phyloP scores from a whole-genome alignment of 2,329 filamentous ascomycete species.

The Colletotrichum limetticola region DNA sequence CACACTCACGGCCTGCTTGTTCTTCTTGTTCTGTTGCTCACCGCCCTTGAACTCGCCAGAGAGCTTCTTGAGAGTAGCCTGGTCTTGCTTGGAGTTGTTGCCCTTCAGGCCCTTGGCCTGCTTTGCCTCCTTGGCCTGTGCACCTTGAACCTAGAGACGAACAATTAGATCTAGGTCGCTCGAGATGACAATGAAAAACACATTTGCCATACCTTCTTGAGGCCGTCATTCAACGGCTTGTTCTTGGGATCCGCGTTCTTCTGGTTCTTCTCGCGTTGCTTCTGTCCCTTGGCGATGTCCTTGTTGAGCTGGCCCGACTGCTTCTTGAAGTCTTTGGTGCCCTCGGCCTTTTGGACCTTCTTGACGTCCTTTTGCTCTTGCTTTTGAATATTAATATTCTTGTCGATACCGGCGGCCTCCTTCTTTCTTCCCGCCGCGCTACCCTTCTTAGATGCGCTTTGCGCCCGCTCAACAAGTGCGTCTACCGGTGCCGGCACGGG shows the following conservation, averaged over 20 bases:
- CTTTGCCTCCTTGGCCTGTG: constrained; percentile 7
- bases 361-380: constrained; percentile 12
- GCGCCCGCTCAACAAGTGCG: constrained; percentile 1
- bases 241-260: constrained; percentile 13
- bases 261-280: constrained; percentile 2
- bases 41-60: neutral
- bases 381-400: constrained; percentile 25
- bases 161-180: neutral
- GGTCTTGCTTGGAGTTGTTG: neutral
- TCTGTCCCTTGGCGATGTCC: neutral
- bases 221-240: neutral
- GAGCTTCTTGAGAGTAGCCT: constrained; percentile 1
- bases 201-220: constrained; percentile 1
- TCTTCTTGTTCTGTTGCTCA: constrained; percentile 9
- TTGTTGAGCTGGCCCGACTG: neutral
- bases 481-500: constrained; percentile 16
- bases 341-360: neutral
- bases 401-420: constrained; percentile 5
- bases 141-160: constrained; percentile 10
- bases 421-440: neutral
- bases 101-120: constrained; percentile 16
- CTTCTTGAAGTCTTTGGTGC: neutral
- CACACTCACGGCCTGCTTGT: constrained; percentile 11
- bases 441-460: neutral
- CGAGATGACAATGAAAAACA: no score